Evolutionary conservation across 306 rosid species (phyloP).

Genomic region (Mucuna pruriens): DNA sequence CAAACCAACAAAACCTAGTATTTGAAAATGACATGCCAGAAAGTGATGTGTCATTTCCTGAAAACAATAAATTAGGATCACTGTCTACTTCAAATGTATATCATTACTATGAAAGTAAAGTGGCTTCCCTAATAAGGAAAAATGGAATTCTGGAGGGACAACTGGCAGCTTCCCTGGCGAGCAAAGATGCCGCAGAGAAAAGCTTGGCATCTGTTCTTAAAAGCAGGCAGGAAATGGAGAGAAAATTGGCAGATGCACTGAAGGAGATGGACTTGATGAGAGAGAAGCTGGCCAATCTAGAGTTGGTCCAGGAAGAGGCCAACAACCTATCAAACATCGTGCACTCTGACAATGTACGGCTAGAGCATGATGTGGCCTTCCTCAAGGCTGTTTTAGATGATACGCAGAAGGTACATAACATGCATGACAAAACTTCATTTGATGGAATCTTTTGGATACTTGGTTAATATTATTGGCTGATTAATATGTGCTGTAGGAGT

Average conservation of each 20-base stretch:
- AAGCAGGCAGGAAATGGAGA: constrained; percentile 84
- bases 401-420: constrained; percentile 76
- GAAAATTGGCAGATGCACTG: constrained; percentile 56
- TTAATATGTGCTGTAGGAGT: constrained; percentile 60
- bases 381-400: constrained; percentile 96
- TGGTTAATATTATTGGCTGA: constrained; percentile 5
- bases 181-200: constrained; percentile 83
- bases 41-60: constrained; percentile 49
- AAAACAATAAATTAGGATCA: constrained; percentile 65
- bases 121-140: constrained; percentile 73
- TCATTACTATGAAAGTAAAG: constrained; percentile 76
- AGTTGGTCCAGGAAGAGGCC: constrained; percentile 87
- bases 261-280: constrained; percentile 76
- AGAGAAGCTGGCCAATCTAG: constrained; percentile 79
- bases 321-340: constrained; percentile 83
- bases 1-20: constrained; percentile 62
- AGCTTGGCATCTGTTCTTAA: constrained; percentile 69
- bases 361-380: constrained; percentile 95
- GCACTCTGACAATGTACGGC: constrained; percentile 91
- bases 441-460: neutral
- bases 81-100: constrained; percentile 63
- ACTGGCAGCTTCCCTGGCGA: constrained; percentile 68
- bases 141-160: constrained; percentile 89
- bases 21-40: constrained; percentile 56
- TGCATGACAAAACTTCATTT: neutral